These are phyloP conservation scores for Vigna reflexopilosa DNA, from an alignment of 306 rosid species.

Conservation along the genomic window DNA sequence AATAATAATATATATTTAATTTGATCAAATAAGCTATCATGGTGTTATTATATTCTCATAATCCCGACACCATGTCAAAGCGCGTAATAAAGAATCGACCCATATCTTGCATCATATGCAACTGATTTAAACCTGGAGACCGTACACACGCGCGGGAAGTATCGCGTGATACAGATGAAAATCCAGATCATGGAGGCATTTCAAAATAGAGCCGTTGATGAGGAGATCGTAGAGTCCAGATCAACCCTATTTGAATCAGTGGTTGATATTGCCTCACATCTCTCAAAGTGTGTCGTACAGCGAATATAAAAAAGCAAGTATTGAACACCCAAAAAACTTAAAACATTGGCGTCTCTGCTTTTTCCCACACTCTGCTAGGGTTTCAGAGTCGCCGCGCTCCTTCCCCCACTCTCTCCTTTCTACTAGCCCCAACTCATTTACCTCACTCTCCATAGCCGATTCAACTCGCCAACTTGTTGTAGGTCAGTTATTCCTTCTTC, in stretches of 20 bases:
- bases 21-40: not conserved
- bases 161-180: slow-evolving; percentile 27
- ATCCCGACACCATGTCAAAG: slow-evolving; percentile 22
- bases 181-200: slow-evolving; percentile 27
- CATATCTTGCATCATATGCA: slow-evolving; percentile 14
- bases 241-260: slow-evolving; percentile 39
- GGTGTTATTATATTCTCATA: not conserved
- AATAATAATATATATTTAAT: too few species aligned
- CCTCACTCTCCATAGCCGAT: slow-evolving; percentile 38
- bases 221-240: not conserved
- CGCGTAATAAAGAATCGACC: slow-evolving; percentile 23
- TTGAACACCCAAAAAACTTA: slow-evolving; percentile 36
- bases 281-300: slow-evolving; percentile 30
- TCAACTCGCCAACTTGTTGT: slow-evolving; percentile 52
- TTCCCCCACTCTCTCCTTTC: slow-evolving; percentile 23
- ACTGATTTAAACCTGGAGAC: slow-evolving; percentile 3
- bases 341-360: slow-evolving; percentile 60
- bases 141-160: slow-evolving; percentile 26
- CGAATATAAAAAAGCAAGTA: slow-evolving; percentile 46
- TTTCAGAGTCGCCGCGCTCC: slow-evolving; percentile 78
- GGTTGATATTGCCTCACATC: slow-evolving; percentile 27
- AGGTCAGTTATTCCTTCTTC: slow-evolving; percentile 17
- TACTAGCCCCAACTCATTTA: slow-evolving; percentile 24
- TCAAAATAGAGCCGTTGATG: slow-evolving; percentile 60
- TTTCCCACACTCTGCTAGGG: slow-evolving; percentile 82